Percentiles rank a stretch among this genome's conserved stretches.
phyloP scores from a whole-genome alignment of 148 eudicot genomes.

The Polygonum aviculare region DNA sequence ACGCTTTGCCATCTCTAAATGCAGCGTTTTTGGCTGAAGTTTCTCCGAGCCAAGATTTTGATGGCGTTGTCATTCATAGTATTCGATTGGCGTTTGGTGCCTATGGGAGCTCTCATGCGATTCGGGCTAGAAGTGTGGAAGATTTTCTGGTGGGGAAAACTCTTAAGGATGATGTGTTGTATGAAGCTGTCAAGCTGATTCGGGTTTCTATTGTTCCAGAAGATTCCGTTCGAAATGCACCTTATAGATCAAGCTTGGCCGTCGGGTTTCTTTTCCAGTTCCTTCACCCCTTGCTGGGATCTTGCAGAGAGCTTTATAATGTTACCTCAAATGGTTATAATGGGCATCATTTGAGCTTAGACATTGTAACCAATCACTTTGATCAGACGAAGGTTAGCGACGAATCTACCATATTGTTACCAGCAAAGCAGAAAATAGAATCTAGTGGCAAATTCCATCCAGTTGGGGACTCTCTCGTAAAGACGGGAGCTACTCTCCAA shows the following conservation, averaged over 20 bases:
- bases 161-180: conserved; percentile 30
- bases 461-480: conserved; percentile 70
- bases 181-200: conserved; percentile 50
- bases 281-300: conserved; percentile 29
- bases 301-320: conserved; percentile 13
- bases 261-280: conserved; percentile 72
- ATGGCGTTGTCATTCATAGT: conserved; percentile 30
- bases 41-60: conserved; percentile 16
- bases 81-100: conserved; percentile 74
- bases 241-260: conserved; percentile 72
- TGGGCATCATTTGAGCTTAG: conserved; percentile 14
- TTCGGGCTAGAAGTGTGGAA: conserved; percentile 60
- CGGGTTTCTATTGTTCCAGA: conserved; percentile 49
- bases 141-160: conserved; percentile 45
- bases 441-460: conserved; percentile 50
- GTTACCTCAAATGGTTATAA: conserved; percentile 18
- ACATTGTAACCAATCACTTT: not conserved
- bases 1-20: conserved; percentile 64
- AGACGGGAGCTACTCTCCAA: conserved; percentile 77
- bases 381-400: not conserved
- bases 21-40: conserved; percentile 87
- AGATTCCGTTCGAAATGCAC: conserved; percentile 40
- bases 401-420: conserved; percentile 26
- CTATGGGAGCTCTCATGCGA: conserved; percentile 63
- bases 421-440: conserved; percentile 63